Evolutionary conservation across 2,329 filamentous ascomycete species (phyloP), one percentile per base, ranked within the genome.

Genomic region (Nothophoma quercina): DNA sequence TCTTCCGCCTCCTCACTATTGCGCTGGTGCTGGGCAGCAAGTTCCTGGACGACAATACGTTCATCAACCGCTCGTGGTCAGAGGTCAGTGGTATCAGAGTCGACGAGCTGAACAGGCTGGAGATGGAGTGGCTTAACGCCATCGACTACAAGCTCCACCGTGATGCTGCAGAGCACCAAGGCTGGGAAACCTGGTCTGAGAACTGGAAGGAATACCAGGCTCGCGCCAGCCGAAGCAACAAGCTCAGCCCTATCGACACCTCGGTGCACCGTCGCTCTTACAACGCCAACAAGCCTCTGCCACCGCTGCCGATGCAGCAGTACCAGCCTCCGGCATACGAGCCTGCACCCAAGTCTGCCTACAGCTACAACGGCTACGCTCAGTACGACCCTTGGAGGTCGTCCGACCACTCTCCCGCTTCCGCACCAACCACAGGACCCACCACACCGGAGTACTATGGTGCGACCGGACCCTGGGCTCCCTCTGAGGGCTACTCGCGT

Each of bases 21-120:
- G 86, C 89, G 7, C 79, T 97, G 51, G 83, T 97, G 43, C 82
- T 97, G 45, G 93, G 91, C 55, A 96, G 91, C 85, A 97, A 97
- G 79, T 97, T 96, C 69, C 81, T 96, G 62, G 93, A 97, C 69
- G 93, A 96, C 81, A 96, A 96, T 77, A 97, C 93, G 5, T 97
- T 97, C 77, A 93, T 96, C 81, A 97, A 96, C 78, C 89, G 91
- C 48, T 96, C 93, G 1, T 97, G 93, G 93, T 91, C 93, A 5
- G 93, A 97, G 71, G 93, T 97, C 44, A 96, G 91, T 75, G 91
- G 90, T 56, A 96, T 97, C 62, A 82, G 88, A 25, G 91, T 96
- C 16, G 77, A 83, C 2, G 91, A 96, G 69, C 82, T 97, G 63
- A 96, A 96, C 77, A 81, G 83, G 55, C 84, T 96, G 73, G 93